Evolutionary conservation across 768 basidiomycete genomes (phyloP).

Genomic region (Coprinopsis strossmayeri): DNA sequence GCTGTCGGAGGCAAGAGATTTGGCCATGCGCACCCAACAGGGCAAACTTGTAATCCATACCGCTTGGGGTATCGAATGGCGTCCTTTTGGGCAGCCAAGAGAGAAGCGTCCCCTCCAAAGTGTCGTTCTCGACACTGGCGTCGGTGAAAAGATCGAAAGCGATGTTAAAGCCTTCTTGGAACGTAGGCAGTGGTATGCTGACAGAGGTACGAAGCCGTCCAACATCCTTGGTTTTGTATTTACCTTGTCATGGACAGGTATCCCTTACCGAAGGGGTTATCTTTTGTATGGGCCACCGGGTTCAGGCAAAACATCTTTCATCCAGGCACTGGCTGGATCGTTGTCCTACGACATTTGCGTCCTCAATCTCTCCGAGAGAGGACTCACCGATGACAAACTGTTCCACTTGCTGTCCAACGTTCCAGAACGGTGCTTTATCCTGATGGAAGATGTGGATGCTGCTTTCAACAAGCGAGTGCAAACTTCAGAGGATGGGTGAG

Average conservation of each 20-base stretch:
- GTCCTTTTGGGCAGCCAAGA: slow-evolving; percentile 88
- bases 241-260: slow-evolving; percentile 53
- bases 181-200: slow-evolving; percentile 90
- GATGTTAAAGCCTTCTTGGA: slow-evolving; percentile 81
- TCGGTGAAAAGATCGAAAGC: slow-evolving; percentile 76
- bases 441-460: slow-evolving; percentile 96
- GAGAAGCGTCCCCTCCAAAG: slow-evolving; percentile 81
- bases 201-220: slow-evolving; percentile 60
- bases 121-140: slow-evolving; percentile 78
- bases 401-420: slow-evolving; percentile 89
- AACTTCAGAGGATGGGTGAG: slow-evolving; percentile 88
- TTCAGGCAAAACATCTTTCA: slow-evolving; percentile 97
- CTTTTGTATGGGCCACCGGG: slow-evolving; percentile 94
- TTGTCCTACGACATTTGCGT: slow-evolving; percentile 94
- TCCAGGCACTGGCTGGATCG: slow-evolving; percentile 91
- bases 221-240: slow-evolving; percentile 6
- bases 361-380: slow-evolving; percentile 92
- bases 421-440: slow-evolving; percentile 88
- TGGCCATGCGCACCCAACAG: slow-evolving; percentile 81
- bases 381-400: slow-evolving; percentile 93
- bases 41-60: slow-evolving; percentile 96
- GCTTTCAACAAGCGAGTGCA: slow-evolving; percentile 93
- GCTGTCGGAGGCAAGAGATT: slow-evolving; percentile 82
- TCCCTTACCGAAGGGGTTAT: slow-evolving; percentile 95
- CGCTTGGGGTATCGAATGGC: slow-evolving; percentile 96